Evolutionary conservation across 768 basidiomycete genomes (phyloP).

Genomic region (Pleurotus pulmonarius): DNA sequence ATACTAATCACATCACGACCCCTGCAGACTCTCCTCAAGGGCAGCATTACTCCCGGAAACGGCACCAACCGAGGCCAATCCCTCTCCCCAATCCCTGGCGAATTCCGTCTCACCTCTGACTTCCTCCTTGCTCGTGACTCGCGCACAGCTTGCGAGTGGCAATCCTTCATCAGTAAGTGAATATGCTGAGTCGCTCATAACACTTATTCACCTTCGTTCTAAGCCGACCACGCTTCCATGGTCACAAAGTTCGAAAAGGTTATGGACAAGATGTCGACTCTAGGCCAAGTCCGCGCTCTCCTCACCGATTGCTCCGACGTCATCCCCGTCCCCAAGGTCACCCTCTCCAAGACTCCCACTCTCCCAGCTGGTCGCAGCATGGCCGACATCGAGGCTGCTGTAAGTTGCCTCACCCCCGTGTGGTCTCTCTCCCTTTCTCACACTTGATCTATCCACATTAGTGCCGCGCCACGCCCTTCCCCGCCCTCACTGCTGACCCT

Average conservation of each 20-base stretch:
- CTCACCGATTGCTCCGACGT: conserved; percentile 11
- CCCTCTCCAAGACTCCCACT: conserved; percentile 13
- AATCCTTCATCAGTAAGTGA: conserved; percentile 5
- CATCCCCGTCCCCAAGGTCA: conserved; percentile 16
- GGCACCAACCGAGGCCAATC: conserved; percentile 19
- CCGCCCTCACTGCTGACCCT: conserved; percentile 5
- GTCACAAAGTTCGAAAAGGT: conserved; percentile 11
- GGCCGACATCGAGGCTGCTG: not conserved
- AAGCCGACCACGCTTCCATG: conserved; percentile 14
- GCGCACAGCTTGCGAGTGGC: conserved; percentile 7
- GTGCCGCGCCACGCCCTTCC: conserved; percentile 17
- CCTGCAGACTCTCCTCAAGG: conserved; percentile 22
- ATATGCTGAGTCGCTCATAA: too few relatives aligned
- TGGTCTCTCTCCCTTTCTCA: too few relatives aligned
- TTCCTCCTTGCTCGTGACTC: conserved; percentile 14
- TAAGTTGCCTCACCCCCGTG: not conserved
- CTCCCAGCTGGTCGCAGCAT: conserved; percentile 14
- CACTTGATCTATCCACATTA: not conserved
- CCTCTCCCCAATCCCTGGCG: conserved; percentile 19
- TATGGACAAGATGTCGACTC: conserved; percentile 15
- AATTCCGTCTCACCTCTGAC: conserved; percentile 17
- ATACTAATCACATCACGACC: not conserved
- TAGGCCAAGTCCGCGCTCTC: conserved; percentile 12
- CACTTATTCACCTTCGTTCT: not conserved
- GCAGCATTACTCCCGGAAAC: conserved; percentile 21